These are phyloP conservation scores for Hyphodiscus sp. DNA, from an alignment of 2,329 filamentous ascomycete species.

Conservation along the genomic window DNA sequence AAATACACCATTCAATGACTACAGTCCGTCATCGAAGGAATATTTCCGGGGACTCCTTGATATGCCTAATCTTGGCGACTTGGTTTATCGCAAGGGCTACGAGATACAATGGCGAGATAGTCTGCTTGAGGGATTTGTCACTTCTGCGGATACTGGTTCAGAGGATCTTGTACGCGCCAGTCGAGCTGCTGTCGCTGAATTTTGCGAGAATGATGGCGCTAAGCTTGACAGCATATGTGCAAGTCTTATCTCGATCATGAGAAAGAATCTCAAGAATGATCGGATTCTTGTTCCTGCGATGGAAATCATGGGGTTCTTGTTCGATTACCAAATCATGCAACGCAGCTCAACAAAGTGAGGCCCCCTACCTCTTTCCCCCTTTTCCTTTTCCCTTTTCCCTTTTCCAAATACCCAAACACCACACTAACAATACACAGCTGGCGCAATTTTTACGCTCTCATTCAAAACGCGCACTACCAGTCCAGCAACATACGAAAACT, in stretches of 20 bases:
- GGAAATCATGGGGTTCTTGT: conserved; percentile 70
- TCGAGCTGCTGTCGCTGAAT: conserved; percentile 55
- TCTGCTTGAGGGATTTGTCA: conserved; percentile 62
- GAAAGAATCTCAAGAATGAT: conserved; percentile 48
- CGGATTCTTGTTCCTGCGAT: conserved; percentile 68
- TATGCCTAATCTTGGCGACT: conserved; percentile 5
- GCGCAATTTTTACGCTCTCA: conserved; percentile 58
- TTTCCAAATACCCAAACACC: background rate
- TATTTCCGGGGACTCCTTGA: conserved; percentile 21
- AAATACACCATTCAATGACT: background rate
- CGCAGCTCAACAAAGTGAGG: conserved; percentile 28
- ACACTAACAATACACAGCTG: conserved; percentile 32
- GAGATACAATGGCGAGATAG: conserved; percentile 29
- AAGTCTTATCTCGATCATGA: conserved; percentile 49
- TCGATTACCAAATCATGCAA: conserved; percentile 53
- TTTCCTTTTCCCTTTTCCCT: background rate
- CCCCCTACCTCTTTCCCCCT: background rate
- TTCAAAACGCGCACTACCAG: conserved; percentile 78
- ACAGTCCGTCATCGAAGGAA: background rate
- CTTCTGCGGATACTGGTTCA: conserved; percentile 70
- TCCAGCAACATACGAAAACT: conserved; percentile 77
- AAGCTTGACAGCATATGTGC: conserved; percentile 38
- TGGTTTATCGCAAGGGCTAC: conserved; percentile 14
- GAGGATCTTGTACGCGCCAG: conserved; percentile 67
- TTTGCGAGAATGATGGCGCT: conserved; percentile 32